Conservation (phyloP, 306 rosid genomes). For the Medicago lupulina region DNA sequence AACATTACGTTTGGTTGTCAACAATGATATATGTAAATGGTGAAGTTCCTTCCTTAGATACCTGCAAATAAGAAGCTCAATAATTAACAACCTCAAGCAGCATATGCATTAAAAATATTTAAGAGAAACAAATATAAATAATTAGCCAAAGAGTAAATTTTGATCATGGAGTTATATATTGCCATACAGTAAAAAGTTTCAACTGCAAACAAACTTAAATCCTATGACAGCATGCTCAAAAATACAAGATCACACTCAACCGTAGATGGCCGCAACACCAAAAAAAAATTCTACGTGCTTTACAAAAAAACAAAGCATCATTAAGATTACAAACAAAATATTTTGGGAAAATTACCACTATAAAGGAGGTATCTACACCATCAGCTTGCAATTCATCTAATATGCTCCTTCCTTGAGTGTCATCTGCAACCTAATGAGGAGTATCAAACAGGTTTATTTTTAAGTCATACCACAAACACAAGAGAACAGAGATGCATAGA, state of each 20-base stretch:
- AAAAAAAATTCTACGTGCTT: background rate
- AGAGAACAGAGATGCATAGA: background rate
- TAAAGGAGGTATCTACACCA: slow-evolving; percentile 73
- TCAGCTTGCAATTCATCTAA: slow-evolving; percentile 72
- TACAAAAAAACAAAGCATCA: background rate
- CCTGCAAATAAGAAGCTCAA: slow-evolving; percentile 51
- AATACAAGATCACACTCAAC: slow-evolving; percentile 5
- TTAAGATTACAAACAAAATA: slow-evolving; percentile 35
- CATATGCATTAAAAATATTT: background rate
- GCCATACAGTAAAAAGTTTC: slow-evolving; percentile 19
- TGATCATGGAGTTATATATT: background rate
- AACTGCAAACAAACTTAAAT: slow-evolving; percentile 11
- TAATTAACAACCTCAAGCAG: background rate
- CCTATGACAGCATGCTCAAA: slow-evolving; percentile 8
- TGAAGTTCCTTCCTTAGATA: slow-evolving; percentile 72
- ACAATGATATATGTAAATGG: slow-evolving; percentile 85
- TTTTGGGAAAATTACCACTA: slow-evolving; percentile 56
- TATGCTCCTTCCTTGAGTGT: slow-evolving; percentile 70
- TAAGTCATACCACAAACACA: slow-evolving; percentile 7
- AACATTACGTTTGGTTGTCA: slow-evolving; percentile 73
- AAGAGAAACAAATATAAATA: background rate
- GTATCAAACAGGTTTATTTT: slow-evolving; percentile 10
- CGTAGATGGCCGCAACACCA: background rate
- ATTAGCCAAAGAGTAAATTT: background rate
- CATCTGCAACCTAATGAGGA: slow-evolving; percentile 68